Evolutionary conservation across 257 asterid species (phyloP), one percentile per base, ranked within the genome.

Genomic region (Solanum dulcamara): DNA sequence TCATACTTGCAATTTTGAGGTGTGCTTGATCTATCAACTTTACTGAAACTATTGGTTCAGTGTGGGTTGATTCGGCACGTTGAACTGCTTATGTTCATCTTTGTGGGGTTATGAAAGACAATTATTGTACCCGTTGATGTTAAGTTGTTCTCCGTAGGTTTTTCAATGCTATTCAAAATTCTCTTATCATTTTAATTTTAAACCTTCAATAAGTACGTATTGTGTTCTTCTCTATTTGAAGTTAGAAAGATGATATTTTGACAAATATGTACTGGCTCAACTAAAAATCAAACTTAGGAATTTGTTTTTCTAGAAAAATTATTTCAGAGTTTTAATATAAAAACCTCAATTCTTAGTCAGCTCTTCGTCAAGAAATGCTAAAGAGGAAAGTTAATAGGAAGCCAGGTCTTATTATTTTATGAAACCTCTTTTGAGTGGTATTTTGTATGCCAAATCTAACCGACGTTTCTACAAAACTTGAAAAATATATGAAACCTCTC

Each of bases 71-170:
- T 26, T 72, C 13, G 44, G 10, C 37, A 44, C 60, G 13, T n/a
- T 82, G 70, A 71, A 87, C 35, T 83, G 72, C 88, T 68, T 30
- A 30, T 57, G 85, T 82, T 83, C 67, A 48, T 79, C 85, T 64
- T 70, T 40, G 1, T 33, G 71, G 87, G 87, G 59, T 81, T 85
- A 62, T 84, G 20, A 67, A 33, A 66, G 77, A 79, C 77, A 24
- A 15, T 64, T 80, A 12, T 86, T 83, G 83, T 77, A 48, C 83
- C 35, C 40, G 1, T 46, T 77, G 42, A 17, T 79, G 83, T 82
- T 46, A 3, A 46, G 57, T 28, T 62, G 18, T 80, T 59, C 80
- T 42, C 10, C 33, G 30, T 30, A 15, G 88, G 68, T 85, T 85
- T 88, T 24, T 44, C 46, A 26, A 28, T 79, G 44, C 64, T 17